phyloP scores from a whole-genome alignment of 305 asterid genomes.

The Rubia occidens region DNA sequence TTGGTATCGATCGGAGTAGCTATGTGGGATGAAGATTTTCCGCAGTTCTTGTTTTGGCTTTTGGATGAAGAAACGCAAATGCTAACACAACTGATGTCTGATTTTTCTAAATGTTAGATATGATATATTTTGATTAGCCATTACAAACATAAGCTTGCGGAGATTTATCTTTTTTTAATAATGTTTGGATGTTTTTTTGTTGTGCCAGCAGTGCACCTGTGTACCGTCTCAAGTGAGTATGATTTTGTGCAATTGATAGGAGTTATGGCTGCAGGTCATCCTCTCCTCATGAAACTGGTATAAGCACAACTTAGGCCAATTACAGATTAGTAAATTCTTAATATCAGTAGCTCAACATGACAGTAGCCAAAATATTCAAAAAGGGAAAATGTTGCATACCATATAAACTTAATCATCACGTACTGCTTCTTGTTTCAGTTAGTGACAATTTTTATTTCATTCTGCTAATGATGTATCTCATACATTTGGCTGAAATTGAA shows the following conservation, averaged over 20 bases:
- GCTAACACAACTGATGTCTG: neutral
- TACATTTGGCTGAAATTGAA: too few species aligned
- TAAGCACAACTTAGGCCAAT: constrained; percentile 15
- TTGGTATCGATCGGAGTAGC: neutral
- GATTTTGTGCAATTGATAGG: constrained; percentile 68
- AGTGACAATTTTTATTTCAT: too few species aligned
- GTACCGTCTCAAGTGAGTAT: constrained; percentile 69
- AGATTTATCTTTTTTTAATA: too few species aligned
- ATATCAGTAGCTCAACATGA: too few species aligned
- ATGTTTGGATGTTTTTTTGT: neutral
- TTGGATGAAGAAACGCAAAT: neutral
- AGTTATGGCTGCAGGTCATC: constrained; percentile 91
- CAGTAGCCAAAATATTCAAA: too few species aligned
- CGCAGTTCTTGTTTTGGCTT: neutral
- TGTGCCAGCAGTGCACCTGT: constrained; percentile 71
- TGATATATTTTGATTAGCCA: neutral
- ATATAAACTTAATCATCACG: too few species aligned
- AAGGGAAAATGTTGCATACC: too few species aligned
- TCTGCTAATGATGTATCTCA: too few species aligned
- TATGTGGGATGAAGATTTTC: neutral
- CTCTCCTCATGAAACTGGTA: constrained; percentile 75
- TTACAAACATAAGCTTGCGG: neutral
- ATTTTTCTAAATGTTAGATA: neutral
- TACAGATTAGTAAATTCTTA: neutral
- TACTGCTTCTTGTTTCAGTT: too few species aligned